Conservation (phyloP, 164 flowering plant genomes). For the Malania oleifera region DNA sequence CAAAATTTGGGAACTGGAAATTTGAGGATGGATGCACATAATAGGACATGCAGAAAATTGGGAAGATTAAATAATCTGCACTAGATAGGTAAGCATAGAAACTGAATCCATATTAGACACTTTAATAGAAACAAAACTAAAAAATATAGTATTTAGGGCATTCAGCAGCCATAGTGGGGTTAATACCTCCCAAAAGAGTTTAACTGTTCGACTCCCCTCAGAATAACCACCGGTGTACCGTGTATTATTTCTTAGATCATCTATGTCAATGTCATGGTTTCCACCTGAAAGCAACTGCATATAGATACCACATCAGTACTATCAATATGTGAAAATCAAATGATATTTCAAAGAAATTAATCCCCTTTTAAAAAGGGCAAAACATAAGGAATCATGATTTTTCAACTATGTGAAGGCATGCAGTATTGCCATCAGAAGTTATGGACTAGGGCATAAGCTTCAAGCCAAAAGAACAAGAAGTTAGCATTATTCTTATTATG, state of each 20-base stretch:
- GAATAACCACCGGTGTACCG: constrained; percentile 93
- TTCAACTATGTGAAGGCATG: neutral
- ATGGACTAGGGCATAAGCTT: neutral
- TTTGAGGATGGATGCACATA: too few species aligned
- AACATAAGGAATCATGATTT: neutral
- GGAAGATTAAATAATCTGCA: neutral
- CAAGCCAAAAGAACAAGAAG: neutral
- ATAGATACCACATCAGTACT: constrained; percentile 9
- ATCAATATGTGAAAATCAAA: neutral
- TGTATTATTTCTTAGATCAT: constrained; percentile 74
- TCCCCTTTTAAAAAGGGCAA: neutral
- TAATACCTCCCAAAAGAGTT: constrained; percentile 94
- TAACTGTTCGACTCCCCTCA: constrained; percentile 89
- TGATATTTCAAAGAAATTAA: too few species aligned
- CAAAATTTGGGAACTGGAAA: too few species aligned
- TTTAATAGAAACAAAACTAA: neutral
- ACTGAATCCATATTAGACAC: neutral
- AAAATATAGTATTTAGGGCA: neutral
- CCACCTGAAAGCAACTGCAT: constrained; percentile 97
- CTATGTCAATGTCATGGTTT: constrained; percentile 80
- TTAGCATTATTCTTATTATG: too few species aligned
- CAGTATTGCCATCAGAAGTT: too few species aligned
- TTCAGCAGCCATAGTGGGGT: neutral
- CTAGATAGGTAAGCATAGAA: too few species aligned
- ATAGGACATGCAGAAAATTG: too few species aligned